phyloP scores from a whole-genome alignment of 2,329 filamentous ascomycete species.

The Aspergillus neotritici region DNA sequence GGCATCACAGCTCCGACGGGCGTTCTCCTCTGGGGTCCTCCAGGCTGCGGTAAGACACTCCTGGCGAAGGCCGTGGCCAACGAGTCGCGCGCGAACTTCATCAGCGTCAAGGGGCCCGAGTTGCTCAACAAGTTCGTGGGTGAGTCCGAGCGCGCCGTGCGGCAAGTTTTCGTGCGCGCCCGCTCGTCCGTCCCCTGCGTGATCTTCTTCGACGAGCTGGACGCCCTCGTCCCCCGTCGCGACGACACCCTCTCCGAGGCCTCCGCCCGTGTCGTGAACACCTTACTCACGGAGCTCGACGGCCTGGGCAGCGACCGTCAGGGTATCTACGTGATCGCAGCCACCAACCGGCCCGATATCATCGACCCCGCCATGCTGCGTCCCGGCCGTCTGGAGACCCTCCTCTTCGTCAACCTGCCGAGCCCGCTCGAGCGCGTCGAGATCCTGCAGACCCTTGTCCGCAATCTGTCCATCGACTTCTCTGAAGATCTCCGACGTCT shows the following conservation, averaged over 20 bases:
- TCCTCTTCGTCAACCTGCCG: slow-evolving; percentile 85
- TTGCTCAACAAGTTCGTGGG: slow-evolving; percentile 97
- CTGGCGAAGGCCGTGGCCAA: slow-evolving; percentile 95
- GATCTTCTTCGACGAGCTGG: slow-evolving; percentile 96
- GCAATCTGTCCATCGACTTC: slow-evolving; percentile 49
- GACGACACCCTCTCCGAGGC: slow-evolving; percentile 75
- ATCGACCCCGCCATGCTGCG: slow-evolving; percentile 94
- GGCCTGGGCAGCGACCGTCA: slow-evolving; percentile 67
- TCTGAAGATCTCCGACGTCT: slow-evolving; percentile 55
- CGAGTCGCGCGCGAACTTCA: slow-evolving; percentile 94
- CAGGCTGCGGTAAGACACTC: slow-evolving; percentile 93
- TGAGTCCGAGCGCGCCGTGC: slow-evolving; percentile 87
- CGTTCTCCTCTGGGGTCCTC: slow-evolving; percentile 91
- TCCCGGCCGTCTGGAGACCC: slow-evolving; percentile 79
- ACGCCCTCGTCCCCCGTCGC: slow-evolving; percentile 80
- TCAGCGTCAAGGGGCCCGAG: slow-evolving; percentile 94
- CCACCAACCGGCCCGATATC: slow-evolving; percentile 92
- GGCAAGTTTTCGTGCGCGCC: slow-evolving; percentile 85
- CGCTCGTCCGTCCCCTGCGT: slow-evolving; percentile 84
- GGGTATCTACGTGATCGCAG: slow-evolving; percentile 90
- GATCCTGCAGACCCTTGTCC: slow-evolving; percentile 66
- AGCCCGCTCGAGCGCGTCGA: slow-evolving; percentile 72
- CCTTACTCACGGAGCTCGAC: slow-evolving; percentile 88
- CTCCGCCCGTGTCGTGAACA: slow-evolving; percentile 86
- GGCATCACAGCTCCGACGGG: slow-evolving; percentile 79